phyloP scores from a whole-genome alignment of 345 rosid species.

The Aurinia saxatilis region DNA sequence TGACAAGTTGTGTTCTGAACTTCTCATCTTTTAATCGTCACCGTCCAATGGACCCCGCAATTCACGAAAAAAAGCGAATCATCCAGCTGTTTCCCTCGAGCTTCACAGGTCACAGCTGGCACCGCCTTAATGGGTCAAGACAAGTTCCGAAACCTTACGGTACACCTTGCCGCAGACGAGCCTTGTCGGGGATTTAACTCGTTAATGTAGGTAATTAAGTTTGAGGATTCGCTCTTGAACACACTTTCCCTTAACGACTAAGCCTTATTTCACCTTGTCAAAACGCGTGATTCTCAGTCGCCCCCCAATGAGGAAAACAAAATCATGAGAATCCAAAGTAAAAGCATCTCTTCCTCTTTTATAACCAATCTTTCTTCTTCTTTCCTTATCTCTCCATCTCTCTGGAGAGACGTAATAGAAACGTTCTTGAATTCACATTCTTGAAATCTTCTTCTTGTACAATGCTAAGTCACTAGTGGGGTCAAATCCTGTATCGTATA shows the following conservation, averaged over 20 bases:
- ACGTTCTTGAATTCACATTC: conserved; percentile 16
- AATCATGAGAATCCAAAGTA: conserved; percentile 25
- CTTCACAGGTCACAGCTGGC: conserved; percentile 27
- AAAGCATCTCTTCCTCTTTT: conserved; percentile 22
- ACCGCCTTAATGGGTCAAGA: conserved; percentile 18
- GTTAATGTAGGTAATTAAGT: conserved; percentile 10
- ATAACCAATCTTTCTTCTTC: conserved; percentile 25
- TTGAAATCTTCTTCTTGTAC: conserved; percentile 11
- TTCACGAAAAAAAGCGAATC: conserved; percentile 1
- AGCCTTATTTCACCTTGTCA: conserved; percentile 1
- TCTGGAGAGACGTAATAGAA: conserved; percentile 24
- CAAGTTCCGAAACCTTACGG: conserved; percentile 15
- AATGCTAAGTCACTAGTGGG: conserved; percentile 19
- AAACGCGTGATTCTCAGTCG: conserved; percentile 7
- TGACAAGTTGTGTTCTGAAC: conserved; percentile 21
- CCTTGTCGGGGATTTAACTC: background rate
- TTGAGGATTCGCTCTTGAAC: background rate
- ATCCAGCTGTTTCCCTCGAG: conserved; percentile 28
- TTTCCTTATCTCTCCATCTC: conserved; percentile 29
- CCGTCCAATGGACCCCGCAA: conserved; percentile 15
- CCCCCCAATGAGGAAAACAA: conserved; percentile 5
- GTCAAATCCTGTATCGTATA: background rate
- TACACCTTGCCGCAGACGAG: conserved; percentile 13
- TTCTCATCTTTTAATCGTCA: conserved; percentile 12
- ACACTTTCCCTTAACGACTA: conserved; percentile 25